These are phyloP conservation scores for Porodaedalea pini DNA, from an alignment of 1,284 basidiomycete genomes.

Conservation along the genomic window DNA sequence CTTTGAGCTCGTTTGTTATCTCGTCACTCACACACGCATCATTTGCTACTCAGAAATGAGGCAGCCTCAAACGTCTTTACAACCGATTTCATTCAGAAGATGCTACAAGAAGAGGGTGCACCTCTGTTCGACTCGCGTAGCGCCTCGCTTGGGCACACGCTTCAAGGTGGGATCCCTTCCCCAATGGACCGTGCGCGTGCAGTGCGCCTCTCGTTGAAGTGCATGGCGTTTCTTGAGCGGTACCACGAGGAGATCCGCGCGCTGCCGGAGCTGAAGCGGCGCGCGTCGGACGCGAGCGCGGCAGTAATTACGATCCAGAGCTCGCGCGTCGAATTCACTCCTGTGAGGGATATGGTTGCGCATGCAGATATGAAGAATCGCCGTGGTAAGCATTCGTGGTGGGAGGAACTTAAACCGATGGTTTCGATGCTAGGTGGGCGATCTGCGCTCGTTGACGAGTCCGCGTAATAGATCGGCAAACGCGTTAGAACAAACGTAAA, in stretches of 20 bases:
- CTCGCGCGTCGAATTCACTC: constrained; percentile 75
- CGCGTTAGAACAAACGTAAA: too few relatives aligned
- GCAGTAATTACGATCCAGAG: constrained; percentile 91
- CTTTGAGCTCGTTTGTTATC: background rate
- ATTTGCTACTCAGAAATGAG: constrained; percentile 68
- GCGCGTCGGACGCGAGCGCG: constrained; percentile 64
- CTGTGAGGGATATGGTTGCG: constrained; percentile 77
- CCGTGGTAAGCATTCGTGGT: constrained; percentile 81
- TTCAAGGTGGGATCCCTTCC: constrained; percentile 94
- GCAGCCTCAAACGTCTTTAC: constrained; percentile 85
- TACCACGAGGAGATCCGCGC: constrained; percentile 56
- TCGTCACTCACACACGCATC: background rate
- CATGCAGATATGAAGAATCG: constrained; percentile 91
- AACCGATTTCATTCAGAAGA: constrained; percentile 89
- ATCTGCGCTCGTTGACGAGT: constrained; percentile 17
- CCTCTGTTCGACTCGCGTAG: constrained; percentile 91
- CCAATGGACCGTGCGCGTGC: constrained; percentile 92
- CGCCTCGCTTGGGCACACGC: constrained; percentile 91
- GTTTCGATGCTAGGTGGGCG: constrained; percentile 60
- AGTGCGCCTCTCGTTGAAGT: constrained; percentile 84
- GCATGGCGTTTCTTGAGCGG: constrained; percentile 91
- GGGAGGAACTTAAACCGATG: constrained; percentile 67
- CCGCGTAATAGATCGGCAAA: too few relatives aligned
- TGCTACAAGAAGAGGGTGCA: constrained; percentile 92
- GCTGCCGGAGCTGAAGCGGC: constrained; percentile 46